Base-by-base conservation (phyloP, 176 grass and related monocot genomes). In the Coix lacrymajobi region DNA sequence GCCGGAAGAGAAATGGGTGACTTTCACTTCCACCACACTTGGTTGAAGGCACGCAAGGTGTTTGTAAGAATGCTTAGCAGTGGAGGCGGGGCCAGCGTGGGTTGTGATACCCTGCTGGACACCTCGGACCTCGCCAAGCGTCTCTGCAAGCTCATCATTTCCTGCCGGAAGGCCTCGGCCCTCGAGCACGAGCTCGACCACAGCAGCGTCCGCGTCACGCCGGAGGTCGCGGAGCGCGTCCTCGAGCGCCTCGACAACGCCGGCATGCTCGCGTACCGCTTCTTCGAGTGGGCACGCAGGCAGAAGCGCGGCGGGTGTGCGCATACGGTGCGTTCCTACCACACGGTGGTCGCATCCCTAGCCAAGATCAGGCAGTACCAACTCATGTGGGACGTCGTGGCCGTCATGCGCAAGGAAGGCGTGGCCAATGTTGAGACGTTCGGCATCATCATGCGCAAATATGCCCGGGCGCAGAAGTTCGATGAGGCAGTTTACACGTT, bases 361-460 rank as follows among this genome's bases (percentile, higher is more conserved):
- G 90, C 92, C 60, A 98, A 91, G 87, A 95, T 98, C 67, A 79
- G 89, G 3, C 96, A 98, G 89, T 98, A 98, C 88, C 86, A 91
- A 26, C 83, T 98, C 82, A 91, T 98, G 92, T 98, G 96, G 96
- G 92, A 95, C 28, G 87, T 98, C 10, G 86, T 95, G 37, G 62
- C 81, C 20, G 36, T 82, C 68, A 95, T 98, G 96, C 87, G 88
- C 80, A 58, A 87, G 73, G 90, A 91, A 52, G 91, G 90, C 0
- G 52, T 85, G 62, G 71, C 89, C n/a, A 93, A 90, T 12, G 77
- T 95, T 4, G 96, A 98, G 75, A 98, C 96, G 13, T 98, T 98
- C 19, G 88, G 92, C 75, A 88, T 98, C 45, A 93, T 98, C 19
- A 98, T 95, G 96, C 83, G 96, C 49, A 94, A 89, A 67, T 98